These are phyloP conservation scores for Bremia lactucae DNA, from an alignment of 352 stramenopile genomes.

Conservation along the genomic window DNA sequence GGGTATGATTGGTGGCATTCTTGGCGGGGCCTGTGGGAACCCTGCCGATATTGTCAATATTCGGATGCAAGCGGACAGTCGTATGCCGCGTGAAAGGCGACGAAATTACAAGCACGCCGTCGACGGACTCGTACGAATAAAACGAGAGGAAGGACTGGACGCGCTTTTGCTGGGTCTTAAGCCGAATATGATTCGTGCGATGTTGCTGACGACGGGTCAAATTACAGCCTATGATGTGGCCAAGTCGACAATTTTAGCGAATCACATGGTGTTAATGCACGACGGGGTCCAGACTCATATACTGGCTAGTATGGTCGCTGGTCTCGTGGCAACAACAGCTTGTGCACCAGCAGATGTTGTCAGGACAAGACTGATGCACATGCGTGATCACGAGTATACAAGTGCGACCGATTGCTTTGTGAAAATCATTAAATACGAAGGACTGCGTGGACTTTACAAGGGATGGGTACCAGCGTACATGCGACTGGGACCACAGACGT, in stretches of 20 bases:
- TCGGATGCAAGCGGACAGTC: constrained; percentile 73
- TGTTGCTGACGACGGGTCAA: constrained; percentile 73
- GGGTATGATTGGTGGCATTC: constrained; percentile 52
- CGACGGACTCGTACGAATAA: constrained; percentile 54
- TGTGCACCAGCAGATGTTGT: constrained; percentile 73
- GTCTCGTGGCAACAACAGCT: constrained; percentile 64
- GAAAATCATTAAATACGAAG: constrained; percentile 68
- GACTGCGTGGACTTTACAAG: constrained; percentile 70
- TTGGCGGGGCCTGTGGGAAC: constrained; percentile 61
- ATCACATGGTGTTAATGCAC: constrained; percentile 28
- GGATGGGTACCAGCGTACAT: constrained; percentile 80
- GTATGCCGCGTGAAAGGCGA: constrained; percentile 42
- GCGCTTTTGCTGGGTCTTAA: constrained; percentile 62
- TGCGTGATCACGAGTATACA: constrained; percentile 70
- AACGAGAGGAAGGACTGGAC: constrained; percentile 48
- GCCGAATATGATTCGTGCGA: constrained; percentile 77
- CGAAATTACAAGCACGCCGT: constrained; percentile 79
- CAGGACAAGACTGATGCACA: constrained; percentile 81
- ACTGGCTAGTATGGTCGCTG: constrained; percentile 62
- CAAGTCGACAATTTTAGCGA: constrained; percentile 47
- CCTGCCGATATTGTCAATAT: constrained; percentile 79
- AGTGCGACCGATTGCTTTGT: constrained; percentile 74
- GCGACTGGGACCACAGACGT: constrained; percentile 67
- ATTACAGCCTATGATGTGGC: constrained; percentile 77
- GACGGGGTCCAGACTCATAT: constrained; percentile 72